These are phyloP conservation scores for Parathielavia appendiculata DNA, from an alignment of 495 filamentous ascomycete genomes.

Conservation along the genomic window DNA sequence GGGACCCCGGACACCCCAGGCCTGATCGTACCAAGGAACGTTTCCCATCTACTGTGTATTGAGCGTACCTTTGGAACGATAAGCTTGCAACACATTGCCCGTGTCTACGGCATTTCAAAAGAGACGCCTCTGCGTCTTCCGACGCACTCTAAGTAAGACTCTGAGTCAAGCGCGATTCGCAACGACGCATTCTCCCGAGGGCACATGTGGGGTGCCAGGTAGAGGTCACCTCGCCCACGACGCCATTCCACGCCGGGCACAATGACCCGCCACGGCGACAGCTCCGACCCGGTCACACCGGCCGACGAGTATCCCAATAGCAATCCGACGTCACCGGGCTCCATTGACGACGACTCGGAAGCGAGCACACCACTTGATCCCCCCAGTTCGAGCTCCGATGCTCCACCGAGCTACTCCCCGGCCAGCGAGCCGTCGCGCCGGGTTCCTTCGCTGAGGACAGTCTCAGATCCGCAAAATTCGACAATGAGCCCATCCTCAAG, in stretches of 20 bases:
- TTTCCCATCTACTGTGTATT: too few relatives aligned
- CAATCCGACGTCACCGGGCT: conserved; percentile 40
- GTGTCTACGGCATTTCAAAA: not conserved
- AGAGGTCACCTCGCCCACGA: conserved; percentile 1
- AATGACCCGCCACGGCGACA: conserved; percentile 33
- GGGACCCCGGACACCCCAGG: not conserved
- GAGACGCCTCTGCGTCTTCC: not conserved
- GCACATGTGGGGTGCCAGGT: conserved; percentile 16
- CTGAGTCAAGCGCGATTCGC: not conserved
- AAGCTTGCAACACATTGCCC: too few relatives aligned
- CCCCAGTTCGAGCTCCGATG: conserved; percentile 33
- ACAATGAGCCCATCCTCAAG: conserved; percentile 70
- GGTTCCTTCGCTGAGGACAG: conserved; percentile 51
- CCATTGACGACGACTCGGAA: conserved; percentile 40
- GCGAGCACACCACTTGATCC: conserved; percentile 44
- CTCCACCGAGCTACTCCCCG: conserved; percentile 18
- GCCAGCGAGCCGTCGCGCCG: conserved; percentile 35
- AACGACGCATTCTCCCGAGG: not conserved
- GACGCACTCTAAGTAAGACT: not conserved
- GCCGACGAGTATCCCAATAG: conserved; percentile 35
- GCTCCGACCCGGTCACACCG: conserved; percentile 36
- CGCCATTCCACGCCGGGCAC: conserved; percentile 6
- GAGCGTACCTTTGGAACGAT: too few relatives aligned
- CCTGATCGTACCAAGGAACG: not conserved
- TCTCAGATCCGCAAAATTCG: conserved; percentile 49